Conservation (phyloP, 345 rosid genomes). For the Populus tremula region DNA sequence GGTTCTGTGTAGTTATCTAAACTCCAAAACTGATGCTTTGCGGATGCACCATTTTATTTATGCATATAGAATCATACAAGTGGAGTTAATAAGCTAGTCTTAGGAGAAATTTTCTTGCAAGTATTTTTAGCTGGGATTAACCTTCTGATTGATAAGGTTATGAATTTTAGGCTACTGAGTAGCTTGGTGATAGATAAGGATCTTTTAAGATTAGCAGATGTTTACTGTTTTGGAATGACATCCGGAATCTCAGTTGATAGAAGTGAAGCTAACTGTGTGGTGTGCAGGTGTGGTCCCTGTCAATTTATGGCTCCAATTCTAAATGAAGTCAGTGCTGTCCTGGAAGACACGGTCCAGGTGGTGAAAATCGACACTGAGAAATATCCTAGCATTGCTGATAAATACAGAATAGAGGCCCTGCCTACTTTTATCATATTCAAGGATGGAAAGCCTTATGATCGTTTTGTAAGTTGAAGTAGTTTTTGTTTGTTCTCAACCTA, state of each 20-base stretch:
- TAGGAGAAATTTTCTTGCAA: not conserved
- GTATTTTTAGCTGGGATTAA: not conserved
- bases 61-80: not conserved
- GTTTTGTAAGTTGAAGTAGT: conserved; percentile 62
- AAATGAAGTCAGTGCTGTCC: conserved; percentile 56
- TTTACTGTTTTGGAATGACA: not conserved
- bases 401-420: conserved; percentile 68
- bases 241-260: not conserved
- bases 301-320: conserved; percentile 87
- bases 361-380: conserved; percentile 93
- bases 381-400: conserved; percentile 73
- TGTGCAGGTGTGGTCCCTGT: conserved; percentile 93
- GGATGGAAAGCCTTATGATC: conserved; percentile 74
- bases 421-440: conserved; percentile 87
- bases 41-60: not conserved
- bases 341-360: conserved; percentile 65
- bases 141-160: not conserved
- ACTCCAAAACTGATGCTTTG: not conserved
- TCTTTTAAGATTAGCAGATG: not conserved
- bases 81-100: not conserved
- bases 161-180: not conserved
- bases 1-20: not conserved
- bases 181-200: not conserved
- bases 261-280: not conserved
- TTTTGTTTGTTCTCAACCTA: not conserved